A percentile compares a stretch with the other conserved stretches of the same genome.
Conservation (phyloP, 768 basidiomycete genomes). For the Guyanaporus albipodus region DNA sequence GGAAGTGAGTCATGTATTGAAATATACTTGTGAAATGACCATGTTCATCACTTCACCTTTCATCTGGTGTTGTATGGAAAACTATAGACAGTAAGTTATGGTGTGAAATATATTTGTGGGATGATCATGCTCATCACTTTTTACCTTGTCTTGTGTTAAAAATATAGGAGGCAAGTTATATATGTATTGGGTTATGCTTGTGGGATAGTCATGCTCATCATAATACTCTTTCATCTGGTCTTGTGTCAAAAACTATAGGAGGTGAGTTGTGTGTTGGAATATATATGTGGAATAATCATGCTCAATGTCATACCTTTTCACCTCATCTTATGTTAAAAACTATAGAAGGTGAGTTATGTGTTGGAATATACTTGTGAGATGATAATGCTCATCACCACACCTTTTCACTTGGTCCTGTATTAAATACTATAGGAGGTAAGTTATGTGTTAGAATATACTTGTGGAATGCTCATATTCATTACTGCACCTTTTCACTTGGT, state of each 20-base stretch:
- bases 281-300: too few relatives aligned
- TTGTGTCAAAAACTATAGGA: neutral
- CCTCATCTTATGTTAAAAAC: too few relatives aligned
- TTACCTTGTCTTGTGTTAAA: neutral
- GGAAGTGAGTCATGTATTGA: too few relatives aligned
- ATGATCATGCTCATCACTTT: neutral
- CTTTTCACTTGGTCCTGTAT: too few relatives aligned
- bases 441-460: too few relatives aligned
- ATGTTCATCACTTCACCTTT: neutral
- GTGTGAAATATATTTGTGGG: neutral
- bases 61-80: neutral
- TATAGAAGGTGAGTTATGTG: neutral
- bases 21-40: neutral
- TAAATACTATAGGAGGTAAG: too few relatives aligned
- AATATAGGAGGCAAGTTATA: too few relatives aligned
- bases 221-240: neutral
- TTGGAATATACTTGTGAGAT: neutral
- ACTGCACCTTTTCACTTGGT: neutral
- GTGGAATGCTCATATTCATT: neutral
- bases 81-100: neutral
- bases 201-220: neutral
- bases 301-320: too few relatives aligned
- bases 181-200: neutral
- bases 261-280: too few relatives aligned
- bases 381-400: too few relatives aligned